A percentile compares a stretch with the other conserved stretches of the same genome.
These are phyloP conservation scores for Camelina sativa DNA, from an alignment of 345 rosid genomes.

Conservation along the genomic window DNA sequence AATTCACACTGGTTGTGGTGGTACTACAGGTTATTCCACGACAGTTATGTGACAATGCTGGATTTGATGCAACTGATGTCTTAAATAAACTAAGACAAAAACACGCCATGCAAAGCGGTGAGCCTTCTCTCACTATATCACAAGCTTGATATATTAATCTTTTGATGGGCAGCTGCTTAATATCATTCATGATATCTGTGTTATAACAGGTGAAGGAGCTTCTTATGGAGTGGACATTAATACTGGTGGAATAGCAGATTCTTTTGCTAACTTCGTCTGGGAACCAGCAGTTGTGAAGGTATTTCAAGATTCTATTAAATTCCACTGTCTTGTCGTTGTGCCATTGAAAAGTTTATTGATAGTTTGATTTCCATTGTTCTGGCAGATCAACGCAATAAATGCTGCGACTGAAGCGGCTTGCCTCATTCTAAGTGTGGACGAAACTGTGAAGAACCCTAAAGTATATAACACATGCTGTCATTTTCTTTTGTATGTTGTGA, in stretches of 20 bases:
- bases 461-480: conserved; percentile 46
- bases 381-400: conserved; percentile 92
- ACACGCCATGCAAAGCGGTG: conserved; percentile 91
- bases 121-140: conserved; percentile 16
- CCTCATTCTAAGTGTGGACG: conserved; percentile 92
- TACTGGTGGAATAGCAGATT: conserved; percentile 94
- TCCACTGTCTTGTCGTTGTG: not conserved
- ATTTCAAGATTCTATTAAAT: conserved; percentile 3
- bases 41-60: conserved; percentile 98
- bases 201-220: conserved; percentile 79
- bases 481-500: not conserved
- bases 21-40: conserved; percentile 82
- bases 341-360: conserved; percentile 15
- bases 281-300: conserved; percentile 99
- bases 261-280: conserved; percentile 97
- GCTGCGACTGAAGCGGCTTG: conserved; percentile 99
- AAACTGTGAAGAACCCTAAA: conserved; percentile 99
- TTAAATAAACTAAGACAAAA: conserved; percentile 96
- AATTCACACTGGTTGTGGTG: conserved; percentile 25
- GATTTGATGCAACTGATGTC: conserved; percentile 99
- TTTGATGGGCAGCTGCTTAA: not conserved
- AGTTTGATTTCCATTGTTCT: conserved; percentile 2
- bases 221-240: conserved; percentile 94
- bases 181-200: conserved; percentile 13
- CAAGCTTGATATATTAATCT: conserved; percentile 12